phyloP scores from a whole-genome alignment of 805 yeast species.

The Saccharomycopsis javanensis region DNA sequence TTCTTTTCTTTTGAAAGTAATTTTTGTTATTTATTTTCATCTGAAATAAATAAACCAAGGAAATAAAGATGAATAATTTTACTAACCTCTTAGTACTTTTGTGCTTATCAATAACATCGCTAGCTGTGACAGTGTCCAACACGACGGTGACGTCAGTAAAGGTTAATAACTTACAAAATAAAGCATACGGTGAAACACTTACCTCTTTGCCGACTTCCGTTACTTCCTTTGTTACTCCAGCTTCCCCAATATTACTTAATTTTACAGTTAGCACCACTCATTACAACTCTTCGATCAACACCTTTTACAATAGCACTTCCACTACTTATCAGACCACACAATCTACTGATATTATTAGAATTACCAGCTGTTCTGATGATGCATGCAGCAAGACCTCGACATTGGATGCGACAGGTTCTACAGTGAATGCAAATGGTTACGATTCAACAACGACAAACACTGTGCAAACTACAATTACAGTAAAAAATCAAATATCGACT shows the following conservation, averaged over 20 bases:
- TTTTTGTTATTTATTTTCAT: neutral
- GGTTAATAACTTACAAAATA: neutral
- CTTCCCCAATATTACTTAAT: neutral
- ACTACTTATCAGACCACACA: neutral
- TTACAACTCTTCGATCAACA: neutral
- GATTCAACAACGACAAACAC: conserved; percentile 10
- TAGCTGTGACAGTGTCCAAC: neutral
- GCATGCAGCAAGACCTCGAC: conserved; percentile 20
- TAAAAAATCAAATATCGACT: conserved; percentile 23
- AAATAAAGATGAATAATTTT: neutral
- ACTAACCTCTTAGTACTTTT: neutral
- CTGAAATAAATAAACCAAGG: neutral
- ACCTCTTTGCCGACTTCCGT: conserved; percentile 5
- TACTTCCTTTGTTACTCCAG: neutral
- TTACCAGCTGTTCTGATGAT: conserved; percentile 22
- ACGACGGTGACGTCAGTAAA: neutral
- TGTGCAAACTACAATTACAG: neutral
- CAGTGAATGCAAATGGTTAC: conserved; percentile 2
- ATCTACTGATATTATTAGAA: conserved; percentile 25
- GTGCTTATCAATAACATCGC: neutral
- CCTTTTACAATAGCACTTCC: neutral
- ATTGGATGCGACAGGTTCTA: conserved; percentile 9
- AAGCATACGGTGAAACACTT: conserved; percentile 2
- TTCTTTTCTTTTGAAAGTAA: too few relatives aligned
- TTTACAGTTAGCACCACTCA: conserved; percentile 1